phyloP scores from a whole-genome alignment of 768 basidiomycete species.

The Rhizopogon vinicolor region DNA sequence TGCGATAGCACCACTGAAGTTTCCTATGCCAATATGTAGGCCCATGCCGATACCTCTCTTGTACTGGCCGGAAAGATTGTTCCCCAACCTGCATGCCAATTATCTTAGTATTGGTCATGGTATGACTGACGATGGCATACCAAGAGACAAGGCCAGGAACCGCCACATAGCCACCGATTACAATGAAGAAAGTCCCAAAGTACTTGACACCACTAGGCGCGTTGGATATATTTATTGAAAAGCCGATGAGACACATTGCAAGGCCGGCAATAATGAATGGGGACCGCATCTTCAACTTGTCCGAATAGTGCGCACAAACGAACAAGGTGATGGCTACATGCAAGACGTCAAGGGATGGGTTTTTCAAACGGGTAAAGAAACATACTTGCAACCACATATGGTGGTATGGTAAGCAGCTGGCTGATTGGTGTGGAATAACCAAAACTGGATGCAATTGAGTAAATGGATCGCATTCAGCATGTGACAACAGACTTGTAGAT shows the following conservation, averaged over 20 bases:
- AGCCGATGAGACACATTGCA: constrained; percentile 48
- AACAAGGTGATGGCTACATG: constrained; percentile 46
- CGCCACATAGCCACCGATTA: constrained; percentile 52
- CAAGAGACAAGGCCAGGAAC: constrained; percentile 59
- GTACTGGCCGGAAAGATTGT: constrained; percentile 7
- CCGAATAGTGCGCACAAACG: constrained; percentile 51
- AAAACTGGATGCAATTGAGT: constrained; percentile 36
- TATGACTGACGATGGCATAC: constrained; percentile 23
- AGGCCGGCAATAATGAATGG: constrained; percentile 54
- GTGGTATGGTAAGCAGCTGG: constrained; percentile 64
- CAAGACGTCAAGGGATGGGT: neutral
- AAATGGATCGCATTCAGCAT: neutral
- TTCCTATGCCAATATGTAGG: constrained; percentile 34
- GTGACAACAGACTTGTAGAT: constrained; percentile 39
- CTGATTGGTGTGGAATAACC: constrained; percentile 50
- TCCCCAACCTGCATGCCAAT: neutral
- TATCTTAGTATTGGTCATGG: neutral
- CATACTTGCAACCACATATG: constrained; percentile 60
- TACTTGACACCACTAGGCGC: constrained; percentile 54
- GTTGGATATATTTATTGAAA: constrained; percentile 54
- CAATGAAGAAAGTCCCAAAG: constrained; percentile 63
- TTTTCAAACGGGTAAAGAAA: neutral
- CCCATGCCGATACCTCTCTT: constrained; percentile 7
- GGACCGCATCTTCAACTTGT: constrained; percentile 46
- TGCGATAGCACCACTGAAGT: constrained; percentile 58